Percentiles rank a stretch among this genome's conserved stretches.
Conservation (phyloP, 176 grass and related monocot species). For the Puccinellia tenuiflora region DNA sequence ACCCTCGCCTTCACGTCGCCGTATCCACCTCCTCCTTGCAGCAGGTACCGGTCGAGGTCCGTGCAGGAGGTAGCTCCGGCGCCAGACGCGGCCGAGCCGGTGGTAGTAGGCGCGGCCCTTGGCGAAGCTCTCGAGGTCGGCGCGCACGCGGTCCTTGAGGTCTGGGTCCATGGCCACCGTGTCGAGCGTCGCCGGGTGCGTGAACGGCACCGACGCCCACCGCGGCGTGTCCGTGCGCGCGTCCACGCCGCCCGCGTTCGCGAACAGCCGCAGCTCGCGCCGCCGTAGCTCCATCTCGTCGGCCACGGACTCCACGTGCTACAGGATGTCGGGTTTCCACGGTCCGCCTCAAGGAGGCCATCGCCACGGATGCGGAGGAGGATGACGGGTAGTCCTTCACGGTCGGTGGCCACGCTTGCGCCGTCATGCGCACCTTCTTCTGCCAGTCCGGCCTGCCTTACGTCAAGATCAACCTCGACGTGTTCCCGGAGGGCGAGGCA, state of each 20-base stretch:
- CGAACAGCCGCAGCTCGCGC: conserved; percentile 53
- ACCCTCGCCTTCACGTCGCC: no score
- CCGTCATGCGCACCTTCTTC: conserved; percentile 73
- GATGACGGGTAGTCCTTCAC: no score
- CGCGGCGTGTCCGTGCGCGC: conserved; percentile 3
- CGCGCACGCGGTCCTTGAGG: conserved; percentile 55
- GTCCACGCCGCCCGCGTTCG: conserved; percentile 11
- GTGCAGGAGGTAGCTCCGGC: conserved; percentile 78
- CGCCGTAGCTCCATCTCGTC: conserved; percentile 51
- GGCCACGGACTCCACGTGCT: conserved; percentile 61
- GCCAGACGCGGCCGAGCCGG: conserved; percentile 74
- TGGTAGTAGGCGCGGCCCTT: conserved; percentile 74
- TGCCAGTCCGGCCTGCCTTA: conserved; percentile 55
- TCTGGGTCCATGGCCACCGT: conserved; percentile 80
- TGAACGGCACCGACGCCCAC: conserved; percentile 58
- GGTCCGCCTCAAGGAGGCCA: no score
- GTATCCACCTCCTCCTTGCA: no score
- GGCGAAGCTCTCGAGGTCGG: conserved; percentile 70
- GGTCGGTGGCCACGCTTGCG: conserved; percentile 92
- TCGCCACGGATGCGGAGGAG: no score
- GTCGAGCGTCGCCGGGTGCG: conserved; percentile 74
- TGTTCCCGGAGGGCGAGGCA: conserved; percentile 73
- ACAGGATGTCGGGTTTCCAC: no score
- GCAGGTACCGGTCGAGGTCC: conserved; percentile 74
- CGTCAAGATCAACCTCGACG: conserved; percentile 91